Conservation (phyloP, 345 rosid species). For the Crucihimalaya himalaica region DNA sequence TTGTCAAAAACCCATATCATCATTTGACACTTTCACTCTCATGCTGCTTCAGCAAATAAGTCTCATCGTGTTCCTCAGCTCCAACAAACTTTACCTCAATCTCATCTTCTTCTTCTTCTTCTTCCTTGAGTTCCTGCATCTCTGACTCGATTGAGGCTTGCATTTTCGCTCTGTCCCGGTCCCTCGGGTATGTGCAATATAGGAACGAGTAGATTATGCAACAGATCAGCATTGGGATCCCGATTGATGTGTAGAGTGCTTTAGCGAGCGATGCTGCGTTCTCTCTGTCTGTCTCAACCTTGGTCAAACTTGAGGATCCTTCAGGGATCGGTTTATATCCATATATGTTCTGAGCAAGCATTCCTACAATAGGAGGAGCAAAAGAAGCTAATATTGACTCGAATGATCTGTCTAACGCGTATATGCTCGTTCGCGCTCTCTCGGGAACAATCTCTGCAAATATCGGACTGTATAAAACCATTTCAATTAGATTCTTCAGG, state of each 20-base stretch:
- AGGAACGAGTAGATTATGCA: slow-evolving; percentile 75
- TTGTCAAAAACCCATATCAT: neutral
- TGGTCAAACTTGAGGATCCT: slow-evolving; percentile 49
- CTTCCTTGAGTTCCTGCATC: slow-evolving; percentile 50
- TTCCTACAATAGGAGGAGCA: slow-evolving; percentile 86
- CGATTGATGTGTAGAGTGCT: slow-evolving; percentile 76
- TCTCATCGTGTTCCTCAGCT: slow-evolving; percentile 36
- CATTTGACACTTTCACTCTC: slow-evolving; percentile 22
- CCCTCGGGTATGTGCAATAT: slow-evolving; percentile 77
- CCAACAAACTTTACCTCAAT: slow-evolving; percentile 39
- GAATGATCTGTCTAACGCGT: slow-evolving; percentile 81
- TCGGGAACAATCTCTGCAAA: slow-evolving; percentile 94
- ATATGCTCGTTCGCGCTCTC: slow-evolving; percentile 78
- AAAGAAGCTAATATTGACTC: slow-evolving; percentile 82
- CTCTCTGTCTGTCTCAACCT: slow-evolving; percentile 65
- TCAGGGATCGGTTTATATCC: slow-evolving; percentile 72
- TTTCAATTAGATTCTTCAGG: neutral
- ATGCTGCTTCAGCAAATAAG: slow-evolving; percentile 36
- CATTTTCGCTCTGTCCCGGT: slow-evolving; percentile 78
- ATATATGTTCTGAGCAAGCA: slow-evolving; percentile 78
- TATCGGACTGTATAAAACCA: slow-evolving; percentile 66
- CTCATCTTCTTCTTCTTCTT: slow-evolving; percentile 30
- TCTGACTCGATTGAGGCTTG: slow-evolving; percentile 69
- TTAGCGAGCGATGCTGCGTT: slow-evolving; percentile 83
- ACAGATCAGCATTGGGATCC: slow-evolving; percentile 76